Evolutionary conservation across 148 eudicot genomes (phyloP).

Genomic region (Pouteria glomerata): DNA sequence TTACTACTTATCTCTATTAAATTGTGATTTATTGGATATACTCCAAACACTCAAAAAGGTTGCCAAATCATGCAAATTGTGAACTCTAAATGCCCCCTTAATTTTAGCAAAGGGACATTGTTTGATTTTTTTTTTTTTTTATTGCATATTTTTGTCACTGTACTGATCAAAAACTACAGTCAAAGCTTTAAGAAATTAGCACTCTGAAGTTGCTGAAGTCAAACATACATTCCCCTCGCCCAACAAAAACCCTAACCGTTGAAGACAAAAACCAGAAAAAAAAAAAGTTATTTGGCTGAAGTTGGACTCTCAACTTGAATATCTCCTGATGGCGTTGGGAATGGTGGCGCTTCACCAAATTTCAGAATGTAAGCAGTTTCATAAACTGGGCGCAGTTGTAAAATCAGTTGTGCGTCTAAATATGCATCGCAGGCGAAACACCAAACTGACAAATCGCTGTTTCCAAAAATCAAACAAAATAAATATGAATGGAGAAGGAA

Average conservation of each 20-base stretch:
- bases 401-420: constrained; percentile 79
- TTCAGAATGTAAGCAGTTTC: constrained; percentile 82
- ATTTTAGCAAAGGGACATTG: no score
- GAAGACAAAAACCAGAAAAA: neutral
- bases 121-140: no score
- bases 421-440: constrained; percentile 85
- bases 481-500: neutral
- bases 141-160: no score
- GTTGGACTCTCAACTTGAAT: constrained; percentile 9
- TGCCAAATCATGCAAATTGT: no score
- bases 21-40: no score
- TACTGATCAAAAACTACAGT: no score
- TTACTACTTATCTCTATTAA: no score
- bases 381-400: constrained; percentile 51
- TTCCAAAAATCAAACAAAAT: constrained; percentile 8
- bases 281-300: neutral
- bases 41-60: no score
- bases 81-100: no score
- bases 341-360: constrained; percentile 74
- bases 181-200: no score
- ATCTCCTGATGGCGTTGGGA: constrained; percentile 30
- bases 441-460: constrained; percentile 95
- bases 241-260: neutral
- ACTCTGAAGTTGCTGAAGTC: neutral
- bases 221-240: neutral